Conservation (phyloP, 805 yeast species). For the Wickerhamiella nectarea region DNA sequence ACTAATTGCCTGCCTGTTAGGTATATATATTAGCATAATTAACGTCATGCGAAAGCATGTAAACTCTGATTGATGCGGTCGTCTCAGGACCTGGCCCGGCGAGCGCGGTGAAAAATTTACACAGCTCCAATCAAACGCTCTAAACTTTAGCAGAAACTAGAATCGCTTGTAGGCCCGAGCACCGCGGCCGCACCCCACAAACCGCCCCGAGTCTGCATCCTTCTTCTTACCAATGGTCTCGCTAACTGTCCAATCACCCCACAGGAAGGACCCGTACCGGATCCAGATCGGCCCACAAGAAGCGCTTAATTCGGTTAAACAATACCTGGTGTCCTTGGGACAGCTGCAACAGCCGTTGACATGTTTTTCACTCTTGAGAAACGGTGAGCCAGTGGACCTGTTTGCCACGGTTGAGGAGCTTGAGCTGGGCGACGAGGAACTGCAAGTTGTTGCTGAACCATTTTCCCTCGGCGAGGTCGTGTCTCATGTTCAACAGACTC, state of each 20-base stretch:
- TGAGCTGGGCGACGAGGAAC: slow-evolving; percentile 27
- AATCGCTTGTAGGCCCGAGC: too few relatives aligned
- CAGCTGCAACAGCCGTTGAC: slow-evolving; percentile 45
- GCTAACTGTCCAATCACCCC: slow-evolving; percentile 16
- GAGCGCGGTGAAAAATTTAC: too few relatives aligned
- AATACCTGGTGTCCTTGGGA: slow-evolving; percentile 44
- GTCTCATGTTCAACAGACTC: slow-evolving; percentile 47
- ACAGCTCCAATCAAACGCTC: too few relatives aligned
- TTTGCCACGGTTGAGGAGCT: slow-evolving; percentile 22
- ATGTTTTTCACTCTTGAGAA: slow-evolving; percentile 36
- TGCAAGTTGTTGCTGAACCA: slow-evolving; percentile 39
- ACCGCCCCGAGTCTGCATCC: too few relatives aligned
- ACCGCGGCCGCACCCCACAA: too few relatives aligned
- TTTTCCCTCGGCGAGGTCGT: slow-evolving; percentile 49
- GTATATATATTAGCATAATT: neutral
- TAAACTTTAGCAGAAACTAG: too few relatives aligned
- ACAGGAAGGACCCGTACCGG: slow-evolving; percentile 17
- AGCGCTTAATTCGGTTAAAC: slow-evolving; percentile 42
- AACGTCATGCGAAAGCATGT: too few relatives aligned
- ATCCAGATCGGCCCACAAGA: slow-evolving; percentile 29
- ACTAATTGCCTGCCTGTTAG: slow-evolving; percentile 15
- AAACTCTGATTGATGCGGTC: too few relatives aligned
- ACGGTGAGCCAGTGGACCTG: slow-evolving; percentile 27
- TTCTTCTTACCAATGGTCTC: neutral
- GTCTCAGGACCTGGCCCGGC: too few relatives aligned